Percentiles rank a stretch among this genome's conserved stretches.
phyloP scores from a whole-genome alignment of 352 stramenopile genomes.

The Stramenopiles sp. region DNA sequence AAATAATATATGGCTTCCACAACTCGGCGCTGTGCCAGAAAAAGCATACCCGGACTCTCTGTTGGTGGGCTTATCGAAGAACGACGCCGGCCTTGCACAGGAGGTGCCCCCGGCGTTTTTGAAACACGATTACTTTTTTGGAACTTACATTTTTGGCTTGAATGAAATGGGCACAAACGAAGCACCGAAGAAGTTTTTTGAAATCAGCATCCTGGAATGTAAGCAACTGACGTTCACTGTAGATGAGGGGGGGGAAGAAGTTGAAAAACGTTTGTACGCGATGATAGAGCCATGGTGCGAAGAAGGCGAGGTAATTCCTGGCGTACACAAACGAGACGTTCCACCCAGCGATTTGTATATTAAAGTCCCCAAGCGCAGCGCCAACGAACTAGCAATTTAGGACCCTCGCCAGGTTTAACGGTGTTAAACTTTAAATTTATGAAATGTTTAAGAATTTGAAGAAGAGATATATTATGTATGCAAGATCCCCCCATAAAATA shows the following conservation, averaged over 20 bases:
- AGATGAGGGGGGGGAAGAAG: slow-evolving; percentile 12
- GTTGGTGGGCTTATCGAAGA: background rate
- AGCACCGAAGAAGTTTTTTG: background rate
- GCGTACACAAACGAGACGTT: background rate
- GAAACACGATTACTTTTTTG: slow-evolving; percentile 11
- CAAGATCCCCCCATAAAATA: background rate
- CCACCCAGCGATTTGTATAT: background rate
- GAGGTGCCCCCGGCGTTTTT: background rate
- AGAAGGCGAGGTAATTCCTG: background rate
- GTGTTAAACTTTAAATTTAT: background rate
- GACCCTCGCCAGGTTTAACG: background rate
- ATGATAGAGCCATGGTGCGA: background rate
- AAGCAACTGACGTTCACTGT: background rate
- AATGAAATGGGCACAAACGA: background rate
- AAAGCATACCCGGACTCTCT: background rate
- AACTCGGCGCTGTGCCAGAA: background rate
- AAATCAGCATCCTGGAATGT: background rate
- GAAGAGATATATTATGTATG: background rate
- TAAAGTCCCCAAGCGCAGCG: no score
- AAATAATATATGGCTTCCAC: no score
- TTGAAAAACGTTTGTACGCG: background rate
- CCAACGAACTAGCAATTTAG: background rate
- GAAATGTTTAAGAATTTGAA: background rate
- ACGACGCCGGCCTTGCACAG: background rate
- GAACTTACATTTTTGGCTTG: slow-evolving; percentile 2